A percentile compares a stretch with the other conserved stretches of the same genome.
Conservation (phyloP, 768 basidiomycete species). For the Erythrobasidium yunnanense region DNA sequence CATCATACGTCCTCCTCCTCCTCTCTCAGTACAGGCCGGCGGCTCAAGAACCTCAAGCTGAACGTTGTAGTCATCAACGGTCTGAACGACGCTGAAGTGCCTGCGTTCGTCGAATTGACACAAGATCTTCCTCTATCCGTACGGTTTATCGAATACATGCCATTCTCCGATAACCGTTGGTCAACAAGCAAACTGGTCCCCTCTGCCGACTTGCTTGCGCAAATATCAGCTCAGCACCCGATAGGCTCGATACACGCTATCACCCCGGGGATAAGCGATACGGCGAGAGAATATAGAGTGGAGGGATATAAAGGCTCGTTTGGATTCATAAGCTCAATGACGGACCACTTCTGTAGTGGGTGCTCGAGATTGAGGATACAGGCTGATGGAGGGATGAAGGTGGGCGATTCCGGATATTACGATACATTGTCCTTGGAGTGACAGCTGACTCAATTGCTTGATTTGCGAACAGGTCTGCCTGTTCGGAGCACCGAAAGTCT, state of each 20-base stretch:
- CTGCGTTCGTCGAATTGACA: constrained; percentile 68
- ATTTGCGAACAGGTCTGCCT: constrained; percentile 59
- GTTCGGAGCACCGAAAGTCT: constrained; percentile 73
- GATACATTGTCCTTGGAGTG: neutral
- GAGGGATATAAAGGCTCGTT: constrained; percentile 37
- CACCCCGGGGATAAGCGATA: constrained; percentile 1
- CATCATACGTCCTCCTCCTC: neutral
- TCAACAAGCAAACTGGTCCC: constrained; percentile 68
- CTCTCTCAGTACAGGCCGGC: neutral
- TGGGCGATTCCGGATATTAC: constrained; percentile 33
- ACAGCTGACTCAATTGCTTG: neutral
- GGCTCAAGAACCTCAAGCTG: no score
- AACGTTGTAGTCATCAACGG: constrained; percentile 75
- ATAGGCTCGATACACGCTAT: no score
- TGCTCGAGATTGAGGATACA: constrained; percentile 76
- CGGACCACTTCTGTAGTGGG: constrained; percentile 76
- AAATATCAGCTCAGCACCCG: no score
- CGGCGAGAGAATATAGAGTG: constrained; percentile 12
- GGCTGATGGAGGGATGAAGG: constrained; percentile 86
- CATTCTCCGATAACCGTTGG: constrained; percentile 83
- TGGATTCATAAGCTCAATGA: constrained; percentile 87
- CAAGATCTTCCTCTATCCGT: constrained; percentile 55
- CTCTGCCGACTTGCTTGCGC: constrained; percentile 56
- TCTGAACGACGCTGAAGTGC: constrained; percentile 67
- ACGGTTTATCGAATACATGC: constrained; percentile 90